Base-by-base conservation (phyloP, 148 eudicot species). In the Rhododendron mucronatum region DNA sequence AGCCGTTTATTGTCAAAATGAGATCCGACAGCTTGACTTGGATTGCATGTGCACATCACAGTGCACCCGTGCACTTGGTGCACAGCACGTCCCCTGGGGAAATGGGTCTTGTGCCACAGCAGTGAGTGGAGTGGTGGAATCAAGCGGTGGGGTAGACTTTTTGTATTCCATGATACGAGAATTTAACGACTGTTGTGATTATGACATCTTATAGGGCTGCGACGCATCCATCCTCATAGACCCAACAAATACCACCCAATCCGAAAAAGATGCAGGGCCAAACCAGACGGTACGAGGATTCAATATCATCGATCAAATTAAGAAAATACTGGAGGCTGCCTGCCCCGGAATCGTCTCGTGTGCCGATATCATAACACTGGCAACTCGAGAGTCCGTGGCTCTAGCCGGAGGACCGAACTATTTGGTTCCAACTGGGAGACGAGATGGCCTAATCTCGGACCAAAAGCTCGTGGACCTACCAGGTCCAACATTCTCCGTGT, bases 161-260 rank as follows among this genome's bases (percentile, higher is more conserved):
- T 41, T 41, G 45, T 41, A 41, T 41, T 41, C 45, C 45, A 41
- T 41, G 45, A 5, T 41, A 41, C 45, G 45, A 6, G 45, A 41
- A 41, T 6, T 41, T 41, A 41, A 41, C 45, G 45, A 47, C 9
- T 47, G 28, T 12, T 4, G 33, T 28, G 35, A 30, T 69, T 13
- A 13, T 71, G 76, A 33, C 41, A 89, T 65, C 89, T 78, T 13
- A 1, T 15, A 71, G 76, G 76, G 76, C 33, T 71, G 76, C 16
- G 76, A 71, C 1, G 76, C 20, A 71, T 71, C 76, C 76, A 3
- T 71, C 14, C 76, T 71, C 37, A 71, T 71, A 30, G 76, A 71
- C 76, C 20, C 76, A 33, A 71, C 76, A 71, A 13, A 13, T 0
- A 33, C 2, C 39, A 71, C 37, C 76, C 8, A 0, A 30, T 30